Base-by-base conservation (phyloP, 2,329 filamentous ascomycete species). In the Scolecobasidium constrictum region DNA sequence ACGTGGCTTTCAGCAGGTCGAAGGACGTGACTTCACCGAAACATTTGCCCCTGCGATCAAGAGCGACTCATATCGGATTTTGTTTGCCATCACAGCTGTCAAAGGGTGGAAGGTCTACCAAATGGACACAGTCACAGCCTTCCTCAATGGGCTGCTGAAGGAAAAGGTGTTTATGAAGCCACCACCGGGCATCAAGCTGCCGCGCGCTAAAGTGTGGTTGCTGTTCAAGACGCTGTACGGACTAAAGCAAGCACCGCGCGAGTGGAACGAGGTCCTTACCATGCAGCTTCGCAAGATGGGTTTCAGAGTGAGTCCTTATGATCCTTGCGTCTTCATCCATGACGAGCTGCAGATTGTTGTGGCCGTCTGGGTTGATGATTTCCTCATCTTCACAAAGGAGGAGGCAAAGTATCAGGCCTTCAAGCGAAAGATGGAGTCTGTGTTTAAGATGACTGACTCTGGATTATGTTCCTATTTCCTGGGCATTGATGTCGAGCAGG, bases 61-160 rank as follows among this genome's bases (percentile, higher is more conserved):
- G 44, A 47, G 47, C 6, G 54, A 52, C 46, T 51, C 47, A 35
- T 52, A 50, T 31, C 54, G 52, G 38, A 49, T 49, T 5, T 46
- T 58, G 9, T 56, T 60, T 23, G 49, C 50, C 1, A 47, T 58
- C 3, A 47, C 36, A 2, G 46, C 42, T 5, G 40, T 47, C 5
- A 35, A 49, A 3, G 49, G 51, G 34, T 40, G 49, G 1, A 44
- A 56, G 34, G 53, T 56, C 28, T 40, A 58, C 28, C 48, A 60
- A 46, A 57, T 60, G 44, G 52, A 60, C 43, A 51, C 59, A 23
- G 54, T 54, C 42, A 59, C 53, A 1, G 50, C 56, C 4, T 61
- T 61, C 42, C 52, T 60, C 5, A 50, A 61, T 43, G 47, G 51
- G 1, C 35, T 49, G 4, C 48, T 60, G 18, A 43, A 57, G 6